Evolutionary conservation across 768 basidiomycete species (phyloP), one percentile per base, ranked within the genome.

Genomic region (Russula sp.): DNA sequence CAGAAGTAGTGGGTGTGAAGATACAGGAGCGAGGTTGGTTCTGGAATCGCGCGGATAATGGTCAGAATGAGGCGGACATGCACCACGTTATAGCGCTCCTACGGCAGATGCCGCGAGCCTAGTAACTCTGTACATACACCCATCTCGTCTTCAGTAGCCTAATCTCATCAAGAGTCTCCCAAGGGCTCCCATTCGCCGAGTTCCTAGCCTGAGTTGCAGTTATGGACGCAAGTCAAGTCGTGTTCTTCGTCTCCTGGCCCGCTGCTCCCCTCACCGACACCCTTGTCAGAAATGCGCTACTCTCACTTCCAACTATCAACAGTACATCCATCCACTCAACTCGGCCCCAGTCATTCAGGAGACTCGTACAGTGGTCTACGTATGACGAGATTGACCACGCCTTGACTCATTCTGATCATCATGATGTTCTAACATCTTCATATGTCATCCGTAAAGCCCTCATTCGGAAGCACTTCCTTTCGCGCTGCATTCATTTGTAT

Each of bases 391-490:
- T 96, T 59, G 84, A 90, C 65, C 93, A 95, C 64, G 82, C 84
- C 66, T 79, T 86, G 34, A 86, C 86, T 10, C 80, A 83, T 64
- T 67, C 75, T 8, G 70, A 80, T 47, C 80, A 79, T 11, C 67
- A 75, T 25, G 68, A 70, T 20, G 79, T 85, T 41, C 79, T 94
- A 38, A 81, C 91, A 0, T 95, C 90, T 9, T 87, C 86, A 39
- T 95, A 94, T 70, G 87, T 84, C 14, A 93, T 95, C 70, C 83
- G 95, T 62, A 97, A 98, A 73, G 87, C 88, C 39, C 79, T 99
- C 58, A 98, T 98, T 65, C 83, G 97, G 58, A 98, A 98, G 73
- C 93, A 97, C 70, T 94, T 87, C 70, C 79, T 99, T 3, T 87
- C 93, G 5, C 81, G 83, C 38, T 85, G 84, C 54, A 80, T 93